phyloP scores from a whole-genome alignment of 176 grass and related monocot species.

The Aegilops longissima region DNA sequence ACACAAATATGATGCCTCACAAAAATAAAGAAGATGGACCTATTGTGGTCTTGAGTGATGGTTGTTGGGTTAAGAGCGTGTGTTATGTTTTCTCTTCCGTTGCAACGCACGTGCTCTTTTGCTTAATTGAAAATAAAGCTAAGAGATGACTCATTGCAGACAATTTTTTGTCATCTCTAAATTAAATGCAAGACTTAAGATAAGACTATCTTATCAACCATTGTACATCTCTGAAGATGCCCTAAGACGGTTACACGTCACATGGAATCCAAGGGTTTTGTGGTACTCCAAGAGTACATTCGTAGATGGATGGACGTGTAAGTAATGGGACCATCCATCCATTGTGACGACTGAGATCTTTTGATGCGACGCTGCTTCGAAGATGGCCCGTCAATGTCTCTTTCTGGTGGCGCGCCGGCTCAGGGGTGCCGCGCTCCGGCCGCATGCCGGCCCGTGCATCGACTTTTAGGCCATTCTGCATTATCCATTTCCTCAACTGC shows the following conservation, averaged over 20 bases:
- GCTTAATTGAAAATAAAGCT: no score
- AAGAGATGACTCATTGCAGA: no score
- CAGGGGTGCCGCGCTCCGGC: not conserved
- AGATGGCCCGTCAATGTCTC: not conserved
- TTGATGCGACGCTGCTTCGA: not conserved
- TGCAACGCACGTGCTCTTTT: no score
- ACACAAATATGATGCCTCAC: no score
- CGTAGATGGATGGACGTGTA: not conserved
- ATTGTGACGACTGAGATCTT: not conserved
- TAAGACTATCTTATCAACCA: no score
- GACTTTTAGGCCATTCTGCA: not conserved
- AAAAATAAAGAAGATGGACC: no score
- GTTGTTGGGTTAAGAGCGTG: no score
- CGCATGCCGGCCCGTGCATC: not conserved
- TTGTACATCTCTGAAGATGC: no score
- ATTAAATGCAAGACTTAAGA: no score
- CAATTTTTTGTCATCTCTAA: no score
- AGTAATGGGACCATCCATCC: not conserved
- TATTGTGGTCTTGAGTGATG: no score
- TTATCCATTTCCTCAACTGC: not conserved
- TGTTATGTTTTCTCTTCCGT: no score
- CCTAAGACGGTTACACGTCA: not conserved
- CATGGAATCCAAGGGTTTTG: not conserved
- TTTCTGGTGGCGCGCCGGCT: not conserved
- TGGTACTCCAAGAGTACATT: not conserved